Conservation (phyloP, 257 asterid genomes). For the Rhazya stricta region DNA sequence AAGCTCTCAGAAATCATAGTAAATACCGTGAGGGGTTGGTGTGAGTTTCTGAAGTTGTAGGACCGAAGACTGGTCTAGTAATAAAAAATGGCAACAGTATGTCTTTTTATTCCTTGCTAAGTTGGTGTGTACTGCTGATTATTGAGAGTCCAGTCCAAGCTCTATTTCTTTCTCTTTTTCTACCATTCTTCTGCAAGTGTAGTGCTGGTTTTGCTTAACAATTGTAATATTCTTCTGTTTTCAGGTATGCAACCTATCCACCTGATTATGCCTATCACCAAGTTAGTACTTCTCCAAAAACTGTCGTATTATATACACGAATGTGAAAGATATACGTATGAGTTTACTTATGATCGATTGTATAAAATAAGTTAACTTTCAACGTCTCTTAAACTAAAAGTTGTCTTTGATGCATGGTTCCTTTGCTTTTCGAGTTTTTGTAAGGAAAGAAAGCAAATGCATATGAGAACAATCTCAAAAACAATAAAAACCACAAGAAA, state of each 20-base stretch:
- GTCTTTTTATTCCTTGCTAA: neutral
- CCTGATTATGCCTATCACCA: slow-evolving; percentile 67
- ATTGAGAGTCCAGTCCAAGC: too few relatives aligned
- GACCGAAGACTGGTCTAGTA: neutral
- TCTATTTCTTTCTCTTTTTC: neutral
- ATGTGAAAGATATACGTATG: too few relatives aligned
- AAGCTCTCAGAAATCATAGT: neutral
- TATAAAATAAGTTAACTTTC: neutral
- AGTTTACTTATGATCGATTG: too few relatives aligned
- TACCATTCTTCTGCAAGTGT: neutral
- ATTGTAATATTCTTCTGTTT: neutral
- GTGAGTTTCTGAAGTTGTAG: neutral
- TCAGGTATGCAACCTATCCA: slow-evolving; percentile 71
- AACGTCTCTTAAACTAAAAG: too few relatives aligned
- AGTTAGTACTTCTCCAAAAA: slow-evolving; percentile 30
- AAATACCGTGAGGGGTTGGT: neutral
- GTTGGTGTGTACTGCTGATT: neutral
- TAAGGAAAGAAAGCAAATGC: neutral
- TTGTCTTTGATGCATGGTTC: too few relatives aligned
- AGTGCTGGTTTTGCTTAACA: neutral
- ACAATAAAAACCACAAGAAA: neutral
- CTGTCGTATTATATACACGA: neutral
- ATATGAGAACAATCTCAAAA: neutral
- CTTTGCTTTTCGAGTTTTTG: too few relatives aligned
- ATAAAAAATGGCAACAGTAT: neutral